Evolutionary conservation across 768 basidiomycete genomes (phyloP).

Genomic region (Kwoniella newhampshirensis): DNA sequence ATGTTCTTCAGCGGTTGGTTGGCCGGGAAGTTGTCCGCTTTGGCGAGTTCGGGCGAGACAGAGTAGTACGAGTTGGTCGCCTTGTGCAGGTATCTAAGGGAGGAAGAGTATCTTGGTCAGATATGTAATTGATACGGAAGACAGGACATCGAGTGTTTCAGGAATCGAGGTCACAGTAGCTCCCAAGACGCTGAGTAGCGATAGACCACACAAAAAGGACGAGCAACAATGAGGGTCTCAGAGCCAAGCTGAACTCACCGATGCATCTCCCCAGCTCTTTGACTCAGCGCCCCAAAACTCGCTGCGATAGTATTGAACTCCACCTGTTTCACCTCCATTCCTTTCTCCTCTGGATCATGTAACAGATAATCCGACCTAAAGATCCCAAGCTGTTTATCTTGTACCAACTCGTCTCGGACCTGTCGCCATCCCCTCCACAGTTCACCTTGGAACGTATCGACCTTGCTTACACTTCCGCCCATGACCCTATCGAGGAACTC

Average conservation of each 20-base stretch:
- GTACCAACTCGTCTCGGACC: constrained; percentile 64
- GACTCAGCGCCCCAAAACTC: constrained; percentile 75
- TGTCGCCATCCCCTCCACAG: constrained; percentile 84
- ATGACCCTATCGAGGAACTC: constrained; percentile 79
- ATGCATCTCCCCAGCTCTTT: constrained; percentile 63
- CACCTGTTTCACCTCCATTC: constrained; percentile 75
- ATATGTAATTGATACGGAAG: no score
- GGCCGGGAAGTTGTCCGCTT: constrained; percentile 63
- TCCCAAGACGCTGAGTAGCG: no score
- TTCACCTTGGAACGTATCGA: constrained; percentile 80
- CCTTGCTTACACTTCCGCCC: constrained; percentile 78
- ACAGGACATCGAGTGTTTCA: no score
- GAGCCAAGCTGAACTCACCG: constrained; percentile 63
- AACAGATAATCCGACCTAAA: constrained; percentile 94
- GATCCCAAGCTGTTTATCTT: constrained; percentile 79
- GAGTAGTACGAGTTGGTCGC: constrained; percentile 67
- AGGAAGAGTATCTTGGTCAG: background rate
- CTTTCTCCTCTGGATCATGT: constrained; percentile 57
- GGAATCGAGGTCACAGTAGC: no score
- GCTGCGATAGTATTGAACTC: constrained; percentile 97
- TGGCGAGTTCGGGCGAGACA: constrained; percentile 40
- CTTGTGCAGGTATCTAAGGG: constrained; percentile 64
- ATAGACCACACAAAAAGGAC: no score
- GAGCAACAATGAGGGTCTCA: no score
- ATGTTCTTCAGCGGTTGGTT: constrained; percentile 73